Base-by-base conservation (phyloP, 768 basidiomycete species). In the Russula sp. region DNA sequence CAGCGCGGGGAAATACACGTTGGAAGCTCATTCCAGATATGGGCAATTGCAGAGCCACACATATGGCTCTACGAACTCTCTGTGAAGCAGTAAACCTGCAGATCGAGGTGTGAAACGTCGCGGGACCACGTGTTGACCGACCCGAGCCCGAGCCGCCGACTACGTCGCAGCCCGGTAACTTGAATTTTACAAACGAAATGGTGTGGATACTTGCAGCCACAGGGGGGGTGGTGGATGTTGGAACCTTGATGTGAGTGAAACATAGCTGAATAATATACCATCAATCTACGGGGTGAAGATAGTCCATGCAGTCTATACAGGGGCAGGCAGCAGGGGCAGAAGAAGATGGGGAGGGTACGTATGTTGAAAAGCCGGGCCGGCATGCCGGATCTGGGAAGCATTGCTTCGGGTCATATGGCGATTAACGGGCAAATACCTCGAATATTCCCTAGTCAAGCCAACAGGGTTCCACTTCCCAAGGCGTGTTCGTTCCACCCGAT, bases 361-460 rank as follows among this genome's bases (percentile, higher is more conserved):
- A 34, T 42, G 24, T 24, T 28, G 26, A 36, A 32, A 16, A 10
- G 26, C 61, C 61, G 61, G 61, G 34, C 61, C 61, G 61, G 46
- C 26, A 14, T 28, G 11, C 54, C 53, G 26, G 24, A 13, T 5
- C 8, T 11, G 38, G 26, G 26, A 44, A 53, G 4, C 40, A n/a
- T 32, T 2, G 28, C n/a, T 30, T 5, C 50, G 7, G 20, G 24
- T 32, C 22, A 18, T 32, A 46, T 26, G 58, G 63, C 46, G 58
- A 59, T 55, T 40, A 36, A 64, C 57, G 51, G 57, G 32, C 24
- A 64, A 22, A 28, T 54, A 38, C 30, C 46, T 60, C 52, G 22
- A 48, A 40, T 58, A 58, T 44, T 48, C 52, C 52, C 63, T 26
- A 64, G 58, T 63, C 51, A 60, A 64, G 63, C 18, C 18, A 14